phyloP scores from a whole-genome alignment of 495 filamentous ascomycete genomes.

The Halenospora varia region DNA sequence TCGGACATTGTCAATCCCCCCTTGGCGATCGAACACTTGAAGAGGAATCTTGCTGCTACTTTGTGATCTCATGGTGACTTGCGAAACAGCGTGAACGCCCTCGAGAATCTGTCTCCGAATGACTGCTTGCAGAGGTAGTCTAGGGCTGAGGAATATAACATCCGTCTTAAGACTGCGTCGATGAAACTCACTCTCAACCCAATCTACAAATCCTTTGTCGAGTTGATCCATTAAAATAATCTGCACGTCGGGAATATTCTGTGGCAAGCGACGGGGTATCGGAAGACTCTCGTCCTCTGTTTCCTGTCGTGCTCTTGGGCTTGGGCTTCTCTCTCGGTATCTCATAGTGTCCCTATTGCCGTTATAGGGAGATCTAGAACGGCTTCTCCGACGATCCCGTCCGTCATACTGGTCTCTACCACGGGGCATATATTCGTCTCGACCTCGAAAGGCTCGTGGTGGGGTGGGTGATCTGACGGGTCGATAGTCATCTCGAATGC shows the following conservation, averaged over 20 bases:
- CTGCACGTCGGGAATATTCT: slow-evolving; percentile 88
- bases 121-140: slow-evolving; percentile 69
- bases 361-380: slow-evolving; percentile 64
- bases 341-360: slow-evolving; percentile 44
- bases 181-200: slow-evolving; percentile 73
- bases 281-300: slow-evolving; percentile 61
- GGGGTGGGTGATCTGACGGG: slow-evolving; percentile 48
- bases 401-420: slow-evolving; percentile 34
- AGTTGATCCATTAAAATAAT: slow-evolving; percentile 78
- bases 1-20: slow-evolving; percentile 62
- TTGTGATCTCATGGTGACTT: slow-evolving; percentile 66
- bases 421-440: slow-evolving; percentile 38
- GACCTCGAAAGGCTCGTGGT: slow-evolving; percentile 38
- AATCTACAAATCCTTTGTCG: slow-evolving; percentile 73
- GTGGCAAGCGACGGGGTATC: slow-evolving; percentile 67
- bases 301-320: slow-evolving; percentile 50
- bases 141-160: slow-evolving; percentile 71
- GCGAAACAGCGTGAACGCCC: slow-evolving; percentile 80
- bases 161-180: slow-evolving; percentile 67
- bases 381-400: slow-evolving; percentile 34
- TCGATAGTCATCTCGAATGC: slow-evolving; percentile 67
- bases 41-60: slow-evolving; percentile 66
- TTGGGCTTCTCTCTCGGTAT: slow-evolving; percentile 61
- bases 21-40: slow-evolving; percentile 79
- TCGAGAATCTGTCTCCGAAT: slow-evolving; percentile 83